Percentiles rank a stretch among this genome's conserved stretches.
phyloP scores from a whole-genome alignment of 805 yeast species.

The Kodamaea kaohsiungensis region DNA sequence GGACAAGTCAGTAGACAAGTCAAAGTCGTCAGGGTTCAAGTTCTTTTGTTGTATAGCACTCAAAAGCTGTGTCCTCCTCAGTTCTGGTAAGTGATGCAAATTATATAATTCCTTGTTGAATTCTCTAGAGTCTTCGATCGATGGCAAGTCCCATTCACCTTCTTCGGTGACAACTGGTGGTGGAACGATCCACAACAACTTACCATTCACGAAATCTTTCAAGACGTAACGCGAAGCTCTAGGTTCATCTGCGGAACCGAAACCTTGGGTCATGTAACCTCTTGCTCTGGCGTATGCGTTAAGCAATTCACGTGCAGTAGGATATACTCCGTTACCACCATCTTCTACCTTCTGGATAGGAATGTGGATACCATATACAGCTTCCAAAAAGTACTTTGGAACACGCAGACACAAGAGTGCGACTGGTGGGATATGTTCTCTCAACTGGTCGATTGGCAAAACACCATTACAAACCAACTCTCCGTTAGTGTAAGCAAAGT shows the following conservation, averaged over 20 bases:
- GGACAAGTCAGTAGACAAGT: constrained; percentile 67
- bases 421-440: constrained; percentile 89
- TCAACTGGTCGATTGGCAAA: constrained; percentile 94
- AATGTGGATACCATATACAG: constrained; percentile 89
- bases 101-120: constrained; percentile 80
- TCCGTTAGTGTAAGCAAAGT: constrained; percentile 94
- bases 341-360: constrained; percentile 73
- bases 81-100: constrained; percentile 63
- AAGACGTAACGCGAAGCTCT: constrained; percentile 90
- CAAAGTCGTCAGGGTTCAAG: constrained; percentile 51
- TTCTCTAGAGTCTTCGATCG: constrained; percentile 37
- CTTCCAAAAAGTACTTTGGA: constrained; percentile 87
- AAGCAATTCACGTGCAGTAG: constrained; percentile 85
- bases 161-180: constrained; percentile 70
- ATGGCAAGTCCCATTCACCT: constrained; percentile 57
- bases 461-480: constrained; percentile 98
- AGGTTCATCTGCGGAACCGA: constrained; percentile 94
- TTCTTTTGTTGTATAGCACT: constrained; percentile 63
- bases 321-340: constrained; percentile 80
- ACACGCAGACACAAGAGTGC: constrained; percentile 83
- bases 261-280: constrained; percentile 97
- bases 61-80: constrained; percentile 69
- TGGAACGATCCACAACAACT: constrained; percentile 78
- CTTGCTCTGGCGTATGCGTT: constrained; percentile 94
- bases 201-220: constrained; percentile 95